A percentile compares a stretch with the other conserved stretches of the same genome.
phyloP scores from a whole-genome alignment of 169 alveolate species.

The Plasmodium falciparum region DNA sequence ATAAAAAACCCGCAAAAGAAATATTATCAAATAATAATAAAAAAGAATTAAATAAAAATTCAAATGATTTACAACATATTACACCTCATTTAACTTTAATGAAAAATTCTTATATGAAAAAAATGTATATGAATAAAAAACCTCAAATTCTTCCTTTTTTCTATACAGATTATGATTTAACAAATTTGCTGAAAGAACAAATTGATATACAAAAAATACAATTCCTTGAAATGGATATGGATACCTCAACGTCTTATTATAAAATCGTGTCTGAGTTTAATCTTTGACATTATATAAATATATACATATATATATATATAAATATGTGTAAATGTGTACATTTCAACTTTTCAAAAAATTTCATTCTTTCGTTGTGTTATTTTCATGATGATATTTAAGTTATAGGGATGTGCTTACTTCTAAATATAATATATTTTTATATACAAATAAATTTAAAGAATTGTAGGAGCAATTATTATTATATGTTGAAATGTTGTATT shows the following conservation, averaged over 20 bases:
- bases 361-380: no score
- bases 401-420: no score
- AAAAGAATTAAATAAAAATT: not conserved
- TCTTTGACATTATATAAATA: not conserved
- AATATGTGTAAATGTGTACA: no score
- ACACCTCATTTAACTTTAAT: conserved; percentile 70
- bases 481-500: no score
- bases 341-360: no score
- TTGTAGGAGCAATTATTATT: no score
- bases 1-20: not conserved
- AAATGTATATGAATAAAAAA: conserved; percentile 26
- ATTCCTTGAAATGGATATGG: conserved; percentile 53
- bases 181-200: conserved; percentile 46
- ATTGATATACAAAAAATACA: conserved; percentile 26
- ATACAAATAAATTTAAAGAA: no score
- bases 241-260: conserved; percentile 42
- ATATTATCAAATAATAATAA: not conserved
- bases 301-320: no score
- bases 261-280: conserved; percentile 36
- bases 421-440: no score
- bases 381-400: no score
- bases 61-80: not conserved
- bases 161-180: conserved; percentile 40
- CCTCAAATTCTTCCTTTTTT: conserved; percentile 54
- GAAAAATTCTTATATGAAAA: conserved; percentile 57